These are phyloP conservation scores for Westerdykella ornata DNA, from an alignment of 2,329 filamentous ascomycete species.

Conservation along the genomic window DNA sequence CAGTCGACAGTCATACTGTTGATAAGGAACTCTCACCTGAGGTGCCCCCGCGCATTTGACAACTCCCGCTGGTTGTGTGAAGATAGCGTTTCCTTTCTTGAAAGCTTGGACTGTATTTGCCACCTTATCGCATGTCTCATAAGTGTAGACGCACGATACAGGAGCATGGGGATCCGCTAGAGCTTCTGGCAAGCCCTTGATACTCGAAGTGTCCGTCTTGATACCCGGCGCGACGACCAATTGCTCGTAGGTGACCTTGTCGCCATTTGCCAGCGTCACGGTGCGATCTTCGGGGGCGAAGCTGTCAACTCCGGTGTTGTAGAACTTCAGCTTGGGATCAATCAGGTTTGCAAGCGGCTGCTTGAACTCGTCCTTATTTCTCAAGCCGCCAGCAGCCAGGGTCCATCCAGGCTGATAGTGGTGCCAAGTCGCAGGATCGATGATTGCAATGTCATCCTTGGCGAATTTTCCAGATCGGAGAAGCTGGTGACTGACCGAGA, in stretches of 20 bases:
- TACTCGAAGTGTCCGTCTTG: slow-evolving; percentile 23
- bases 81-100: slow-evolving; percentile 32
- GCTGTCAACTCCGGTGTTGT: slow-evolving; percentile 46
- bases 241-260: slow-evolving; percentile 56
- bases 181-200: slow-evolving; percentile 33
- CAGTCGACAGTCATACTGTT: no score
- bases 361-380: slow-evolving; percentile 54
- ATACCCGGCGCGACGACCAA: slow-evolving; percentile 53
- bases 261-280: slow-evolving; percentile 51
- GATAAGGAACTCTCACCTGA: slow-evolving; percentile 11
- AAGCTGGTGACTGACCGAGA: slow-evolving; percentile 62
- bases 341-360: slow-evolving; percentile 48
- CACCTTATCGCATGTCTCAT: slow-evolving; percentile 37
- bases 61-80: slow-evolving; percentile 36
- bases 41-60: slow-evolving; percentile 39
- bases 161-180: slow-evolving; percentile 28
- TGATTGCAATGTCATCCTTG: slow-evolving; percentile 55
- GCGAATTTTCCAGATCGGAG: slow-evolving; percentile 52
- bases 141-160: slow-evolving; percentile 37
- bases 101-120: slow-evolving; percentile 26
- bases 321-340: slow-evolving; percentile 56
- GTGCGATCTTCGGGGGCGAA: slow-evolving; percentile 53
- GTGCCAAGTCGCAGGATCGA: slow-evolving; percentile 58
- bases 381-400: slow-evolving; percentile 59
- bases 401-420: slow-evolving; percentile 67